phyloP scores from a whole-genome alignment of 2,329 filamentous ascomycete species.

The Pseudogymnoascus sp. region DNA sequence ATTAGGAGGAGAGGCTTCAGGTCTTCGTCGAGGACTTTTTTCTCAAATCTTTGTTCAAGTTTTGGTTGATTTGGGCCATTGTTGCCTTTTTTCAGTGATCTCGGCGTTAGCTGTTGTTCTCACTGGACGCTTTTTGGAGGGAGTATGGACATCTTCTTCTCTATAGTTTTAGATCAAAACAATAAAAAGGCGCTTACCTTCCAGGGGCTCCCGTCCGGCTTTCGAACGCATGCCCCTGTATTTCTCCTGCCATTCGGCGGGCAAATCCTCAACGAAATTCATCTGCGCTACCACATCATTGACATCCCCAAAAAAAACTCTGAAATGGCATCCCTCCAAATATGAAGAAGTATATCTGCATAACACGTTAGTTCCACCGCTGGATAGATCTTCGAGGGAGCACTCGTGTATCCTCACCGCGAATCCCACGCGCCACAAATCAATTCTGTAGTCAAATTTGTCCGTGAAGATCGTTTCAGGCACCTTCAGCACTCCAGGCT shows the following conservation, averaged over 20 bases:
- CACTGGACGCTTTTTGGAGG: background rate
- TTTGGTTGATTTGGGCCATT: constrained; percentile 12
- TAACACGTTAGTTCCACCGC: background rate
- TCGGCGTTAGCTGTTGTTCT: background rate
- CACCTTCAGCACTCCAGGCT: constrained; percentile 17
- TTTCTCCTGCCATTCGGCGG: constrained; percentile 16
- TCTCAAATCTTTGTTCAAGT: background rate
- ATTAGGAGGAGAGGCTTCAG: background rate
- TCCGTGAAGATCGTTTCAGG: constrained; percentile 24
- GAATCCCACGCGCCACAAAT: constrained; percentile 22
- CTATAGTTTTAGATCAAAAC: constrained; percentile 3
- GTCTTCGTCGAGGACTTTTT: background rate
- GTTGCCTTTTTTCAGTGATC: background rate
- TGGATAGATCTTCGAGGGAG: background rate
- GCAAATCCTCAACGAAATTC: constrained; percentile 15
- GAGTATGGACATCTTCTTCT: background rate
- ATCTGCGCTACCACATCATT: constrained; percentile 13
- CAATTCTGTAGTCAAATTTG: constrained; percentile 21
- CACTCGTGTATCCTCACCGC: background rate
- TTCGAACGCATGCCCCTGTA: constrained; percentile 8
- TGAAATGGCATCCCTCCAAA: constrained; percentile 13
- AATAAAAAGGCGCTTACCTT: background rate
- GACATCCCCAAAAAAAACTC: background rate
- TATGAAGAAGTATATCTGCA: constrained; percentile 16
- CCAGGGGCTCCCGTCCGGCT: background rate